phyloP scores from a whole-genome alignment of 73 alveolate genomes.

The Paramecium primaurelia region DNA sequence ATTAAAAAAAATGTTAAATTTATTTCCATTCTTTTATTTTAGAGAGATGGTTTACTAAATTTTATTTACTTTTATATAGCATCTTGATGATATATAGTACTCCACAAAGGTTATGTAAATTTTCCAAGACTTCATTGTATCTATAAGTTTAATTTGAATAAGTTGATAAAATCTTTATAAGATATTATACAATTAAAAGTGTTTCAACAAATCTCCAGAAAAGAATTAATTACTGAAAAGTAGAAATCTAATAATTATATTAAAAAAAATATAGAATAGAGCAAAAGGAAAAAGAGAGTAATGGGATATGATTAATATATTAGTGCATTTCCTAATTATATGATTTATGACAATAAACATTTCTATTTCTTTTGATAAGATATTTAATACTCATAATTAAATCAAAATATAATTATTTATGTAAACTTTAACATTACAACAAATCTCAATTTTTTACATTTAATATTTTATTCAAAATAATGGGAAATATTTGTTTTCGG shows the following conservation, averaged over 20 bases:
- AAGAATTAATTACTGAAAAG: background rate
- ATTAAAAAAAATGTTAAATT: background rate
- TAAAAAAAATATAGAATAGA: too few species aligned
- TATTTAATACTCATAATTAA: background rate
- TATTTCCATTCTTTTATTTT: background rate
- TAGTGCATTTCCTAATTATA: background rate
- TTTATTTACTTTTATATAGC: background rate
- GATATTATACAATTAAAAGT: too few species aligned
- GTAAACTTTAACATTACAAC: background rate
- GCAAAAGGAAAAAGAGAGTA: background rate
- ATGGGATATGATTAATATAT: constrained; percentile 39
- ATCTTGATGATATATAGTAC: too few species aligned
- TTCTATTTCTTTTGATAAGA: constrained; percentile 8
- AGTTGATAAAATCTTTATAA: too few species aligned
- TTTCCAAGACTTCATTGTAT: too few species aligned
- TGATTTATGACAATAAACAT: background rate
- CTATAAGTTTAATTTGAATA: too few species aligned
- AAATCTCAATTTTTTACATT: background rate
- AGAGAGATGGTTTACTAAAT: background rate
- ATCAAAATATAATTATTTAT: background rate
- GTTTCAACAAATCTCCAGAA: too few species aligned
- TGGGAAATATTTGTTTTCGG: background rate
- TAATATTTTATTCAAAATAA: background rate
- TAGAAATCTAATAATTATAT: too few species aligned
- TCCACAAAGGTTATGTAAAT: too few species aligned